These are phyloP conservation scores for Russula sp. DNA, from an alignment of 768 basidiomycete genomes.

Conservation along the genomic window DNA sequence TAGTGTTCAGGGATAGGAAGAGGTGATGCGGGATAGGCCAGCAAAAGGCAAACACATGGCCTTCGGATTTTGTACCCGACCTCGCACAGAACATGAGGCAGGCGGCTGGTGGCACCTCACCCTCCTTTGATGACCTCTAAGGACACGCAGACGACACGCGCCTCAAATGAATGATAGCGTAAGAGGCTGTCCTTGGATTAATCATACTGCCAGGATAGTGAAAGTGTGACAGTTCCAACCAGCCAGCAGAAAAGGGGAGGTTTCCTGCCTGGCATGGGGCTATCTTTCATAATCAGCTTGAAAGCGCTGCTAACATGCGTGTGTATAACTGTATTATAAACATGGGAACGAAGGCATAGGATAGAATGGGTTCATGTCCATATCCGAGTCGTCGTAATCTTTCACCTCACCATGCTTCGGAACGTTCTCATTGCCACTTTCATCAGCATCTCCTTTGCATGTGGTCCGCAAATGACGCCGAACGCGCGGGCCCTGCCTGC, in stretches of 20 bases:
- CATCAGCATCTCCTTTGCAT: slow-evolving; percentile 1
- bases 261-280: not conserved
- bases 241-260: not conserved
- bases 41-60: slow-evolving; percentile 18
- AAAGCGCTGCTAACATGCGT: not conserved
- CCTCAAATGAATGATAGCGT: slow-evolving; percentile 14
- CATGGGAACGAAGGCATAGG: not conserved
- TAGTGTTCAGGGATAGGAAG: slow-evolving; percentile 9
- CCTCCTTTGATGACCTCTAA: slow-evolving; percentile 12
- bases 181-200: slow-evolving; percentile 9
- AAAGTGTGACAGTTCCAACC: not conserved
- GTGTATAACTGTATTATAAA: not conserved
- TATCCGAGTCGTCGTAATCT: not conserved
- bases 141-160: slow-evolving; percentile 18
- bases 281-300: not conserved
- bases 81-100: slow-evolving; percentile 16
- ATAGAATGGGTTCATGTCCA: not conserved
- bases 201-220: not conserved
- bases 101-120: slow-evolving; percentile 13
- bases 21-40: slow-evolving; percentile 14
- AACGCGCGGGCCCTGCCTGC: not conserved
- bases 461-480: not conserved
- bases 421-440: not conserved
- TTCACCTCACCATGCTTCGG: slow-evolving; percentile 1
- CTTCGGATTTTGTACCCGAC: slow-evolving; percentile 19